Conservation (phyloP, 129 eudicot genomes). For the Arctium minus region DNA sequence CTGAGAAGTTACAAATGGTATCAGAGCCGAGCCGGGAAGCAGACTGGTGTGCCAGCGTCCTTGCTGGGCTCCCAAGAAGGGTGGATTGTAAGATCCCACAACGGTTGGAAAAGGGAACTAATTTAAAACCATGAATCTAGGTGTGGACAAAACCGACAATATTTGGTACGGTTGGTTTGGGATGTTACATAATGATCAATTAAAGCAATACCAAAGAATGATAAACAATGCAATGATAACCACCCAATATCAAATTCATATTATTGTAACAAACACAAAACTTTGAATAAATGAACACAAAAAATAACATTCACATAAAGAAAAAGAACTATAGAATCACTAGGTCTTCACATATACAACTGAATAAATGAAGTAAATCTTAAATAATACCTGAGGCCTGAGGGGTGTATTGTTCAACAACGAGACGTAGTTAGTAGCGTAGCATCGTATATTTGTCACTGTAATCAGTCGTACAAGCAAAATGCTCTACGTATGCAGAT, state of each 20-base stretch:
- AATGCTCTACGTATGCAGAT: slow-evolving; percentile 8
- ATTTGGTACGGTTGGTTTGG: too few relatives aligned
- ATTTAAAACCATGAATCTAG: too few relatives aligned
- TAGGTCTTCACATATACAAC: slow-evolving; percentile 22
- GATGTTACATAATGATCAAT: too few relatives aligned
- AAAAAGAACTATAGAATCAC: slow-evolving; percentile 9
- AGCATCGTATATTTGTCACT: background rate
- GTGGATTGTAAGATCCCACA: too few relatives aligned
- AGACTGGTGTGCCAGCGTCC: too few relatives aligned
- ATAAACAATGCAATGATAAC: background rate
- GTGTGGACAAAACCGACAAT: too few relatives aligned
- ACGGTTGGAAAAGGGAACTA: too few relatives aligned
- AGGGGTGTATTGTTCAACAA: background rate
- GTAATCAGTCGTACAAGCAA: background rate
- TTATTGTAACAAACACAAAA: background rate
- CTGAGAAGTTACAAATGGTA: too few relatives aligned
- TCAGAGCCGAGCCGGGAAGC: too few relatives aligned
- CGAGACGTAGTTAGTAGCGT: slow-evolving; percentile 17
- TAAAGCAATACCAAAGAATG: background rate
- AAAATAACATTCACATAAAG: background rate
- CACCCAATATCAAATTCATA: slow-evolving; percentile 7
- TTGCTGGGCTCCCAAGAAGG: too few relatives aligned
- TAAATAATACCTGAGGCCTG: background rate
- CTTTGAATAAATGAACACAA: slow-evolving; percentile 1
- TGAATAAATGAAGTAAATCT: slow-evolving; percentile 16